Percentiles rank a stretch among this genome's conserved stretches.
phyloP scores from a whole-genome alignment of 768 basidiomycete genomes.

The Dioszegia hungarica region DNA sequence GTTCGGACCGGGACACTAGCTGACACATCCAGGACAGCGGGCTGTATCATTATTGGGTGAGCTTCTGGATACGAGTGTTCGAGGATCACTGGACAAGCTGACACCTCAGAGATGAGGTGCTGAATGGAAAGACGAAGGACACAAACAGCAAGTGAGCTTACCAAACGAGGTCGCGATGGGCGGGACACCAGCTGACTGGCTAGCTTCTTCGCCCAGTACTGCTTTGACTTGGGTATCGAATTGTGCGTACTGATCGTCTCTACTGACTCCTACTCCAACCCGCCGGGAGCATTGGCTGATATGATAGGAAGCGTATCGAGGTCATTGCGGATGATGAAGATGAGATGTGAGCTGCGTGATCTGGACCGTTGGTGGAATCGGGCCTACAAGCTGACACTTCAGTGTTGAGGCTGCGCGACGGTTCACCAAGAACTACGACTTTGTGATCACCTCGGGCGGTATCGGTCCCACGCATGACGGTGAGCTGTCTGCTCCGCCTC shows the following conservation, averaged over 20 bases:
- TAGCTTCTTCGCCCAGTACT: slow-evolving; percentile 78
- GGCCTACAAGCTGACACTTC: not conserved
- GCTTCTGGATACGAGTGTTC: not conserved
- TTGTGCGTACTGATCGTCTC: slow-evolving; percentile 24
- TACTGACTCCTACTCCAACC: not conserved
- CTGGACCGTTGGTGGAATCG: not conserved
- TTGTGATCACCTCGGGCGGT: slow-evolving; percentile 85
- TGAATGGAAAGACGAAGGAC: slow-evolving; percentile 78
- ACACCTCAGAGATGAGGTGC: slow-evolving; percentile 68
- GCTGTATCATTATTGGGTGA: slow-evolving; percentile 50
- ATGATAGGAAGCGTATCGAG: slow-evolving; percentile 84
- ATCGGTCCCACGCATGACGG: slow-evolving; percentile 90
- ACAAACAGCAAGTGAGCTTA: slow-evolving; percentile 35
- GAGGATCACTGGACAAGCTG: not conserved
- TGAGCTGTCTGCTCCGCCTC: slow-evolving; percentile 45
- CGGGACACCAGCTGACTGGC: not conserved
- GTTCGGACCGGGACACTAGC: not conserved
- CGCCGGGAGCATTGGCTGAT: too few species aligned
- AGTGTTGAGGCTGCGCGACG: slow-evolving; percentile 80
- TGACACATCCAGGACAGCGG: slow-evolving; percentile 34
- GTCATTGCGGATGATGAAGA: slow-evolving; percentile 85
- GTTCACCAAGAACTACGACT: slow-evolving; percentile 75
- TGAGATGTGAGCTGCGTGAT: slow-evolving; percentile 67
- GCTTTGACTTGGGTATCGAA: slow-evolving; percentile 68
- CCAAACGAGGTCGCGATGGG: not conserved